Conservation (phyloP, 2,329 filamentous ascomycete species). For the Claviceps cyperi region DNA sequence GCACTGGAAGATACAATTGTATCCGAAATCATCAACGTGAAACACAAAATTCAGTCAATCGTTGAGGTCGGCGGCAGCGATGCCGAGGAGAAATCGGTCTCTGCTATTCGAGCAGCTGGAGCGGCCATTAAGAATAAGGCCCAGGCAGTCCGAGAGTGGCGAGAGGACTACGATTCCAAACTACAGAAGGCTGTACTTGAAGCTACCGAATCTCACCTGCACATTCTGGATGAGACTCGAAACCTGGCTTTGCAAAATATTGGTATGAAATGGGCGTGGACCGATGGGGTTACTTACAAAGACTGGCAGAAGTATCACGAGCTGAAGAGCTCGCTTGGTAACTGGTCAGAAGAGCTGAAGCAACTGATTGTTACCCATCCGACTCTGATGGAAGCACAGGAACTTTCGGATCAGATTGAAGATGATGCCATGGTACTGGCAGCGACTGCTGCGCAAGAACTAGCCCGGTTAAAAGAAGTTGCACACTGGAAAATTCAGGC, state of each 20-base stretch:
- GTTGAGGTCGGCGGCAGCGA: constrained; percentile 31
- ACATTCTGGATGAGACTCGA: constrained; percentile 68
- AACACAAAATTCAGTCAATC: constrained; percentile 50
- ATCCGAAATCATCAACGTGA: constrained; percentile 49
- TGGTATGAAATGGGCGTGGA: constrained; percentile 90
- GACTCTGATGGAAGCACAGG: constrained; percentile 52
- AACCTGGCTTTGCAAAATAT: constrained; percentile 81
- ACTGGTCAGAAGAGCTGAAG: constrained; percentile 75
- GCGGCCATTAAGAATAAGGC: constrained; percentile 62
- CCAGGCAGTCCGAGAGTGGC: constrained; percentile 65
- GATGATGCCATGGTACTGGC: constrained; percentile 69
- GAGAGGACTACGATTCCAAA: constrained; percentile 54
- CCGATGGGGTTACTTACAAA: constrained; percentile 88
- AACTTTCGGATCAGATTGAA: constrained; percentile 54
- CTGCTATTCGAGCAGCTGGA: constrained; percentile 50
- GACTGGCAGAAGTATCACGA: constrained; percentile 94
- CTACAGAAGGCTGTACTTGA: constrained; percentile 53
- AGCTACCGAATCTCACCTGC: constrained; percentile 66
- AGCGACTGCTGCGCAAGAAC: constrained; percentile 63
- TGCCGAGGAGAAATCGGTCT: constrained; percentile 28
- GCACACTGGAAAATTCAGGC: constrained; percentile 71
- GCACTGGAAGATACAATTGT: constrained; percentile 55
- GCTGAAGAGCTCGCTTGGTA: constrained; percentile 65
- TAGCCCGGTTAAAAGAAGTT: constrained; percentile 68
- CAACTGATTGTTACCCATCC: constrained; percentile 61